Evolutionary conservation across 352 stramenopile species (phyloP), one percentile per base, ranked within the genome.

Genomic region (Phytophthora pinifolia): DNA sequence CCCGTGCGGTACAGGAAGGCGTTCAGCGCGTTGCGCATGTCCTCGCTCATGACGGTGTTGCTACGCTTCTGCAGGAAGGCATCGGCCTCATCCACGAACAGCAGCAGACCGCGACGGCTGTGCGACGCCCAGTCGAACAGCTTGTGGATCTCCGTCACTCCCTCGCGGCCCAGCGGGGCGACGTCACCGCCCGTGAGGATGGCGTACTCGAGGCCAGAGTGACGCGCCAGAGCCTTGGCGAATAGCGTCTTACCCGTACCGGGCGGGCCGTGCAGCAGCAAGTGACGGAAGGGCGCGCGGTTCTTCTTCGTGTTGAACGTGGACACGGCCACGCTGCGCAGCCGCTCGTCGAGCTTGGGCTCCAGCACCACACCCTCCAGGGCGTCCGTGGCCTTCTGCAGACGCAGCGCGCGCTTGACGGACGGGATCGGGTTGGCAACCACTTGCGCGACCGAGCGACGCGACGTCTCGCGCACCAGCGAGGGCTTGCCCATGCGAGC

Each of bases 231-330:
- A 42, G 92, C 83, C 74, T 98, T 98, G 38, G 97, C 97, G 70
- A 99, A 98, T 72, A 99, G 89, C 9, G 97, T 99, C 80, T 99
- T 99, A 69, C 97, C 97, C 10, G 97, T 99, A 74, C 97, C 97
- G 5, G 96, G 97, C 12, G 97, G 97, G 12, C 96, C 97, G 77
- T 99, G 94, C 48, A 99, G 78, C 41, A 99, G 74, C 70, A 99
- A 88, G 76, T 99, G 96, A 43, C 97, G 92, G 76, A 99, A 99
- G 13, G 97, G 97, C 39, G 97, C 97, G 35, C 91, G 82, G 80
- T 99, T 99, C 67, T 96, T 97, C 75, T 99, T 99, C 12, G 97
- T 99, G 81, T 99, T 98, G 32, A 89, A 94, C 13, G 96, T 99
- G n/a, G 96, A 97, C 31, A 98, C 82, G 5, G 97, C 96, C 51